Percentiles rank a stretch among this genome's conserved stretches.
Conservation (phyloP, 208 protist species). For the Trypanosoma scelopori region DNA sequence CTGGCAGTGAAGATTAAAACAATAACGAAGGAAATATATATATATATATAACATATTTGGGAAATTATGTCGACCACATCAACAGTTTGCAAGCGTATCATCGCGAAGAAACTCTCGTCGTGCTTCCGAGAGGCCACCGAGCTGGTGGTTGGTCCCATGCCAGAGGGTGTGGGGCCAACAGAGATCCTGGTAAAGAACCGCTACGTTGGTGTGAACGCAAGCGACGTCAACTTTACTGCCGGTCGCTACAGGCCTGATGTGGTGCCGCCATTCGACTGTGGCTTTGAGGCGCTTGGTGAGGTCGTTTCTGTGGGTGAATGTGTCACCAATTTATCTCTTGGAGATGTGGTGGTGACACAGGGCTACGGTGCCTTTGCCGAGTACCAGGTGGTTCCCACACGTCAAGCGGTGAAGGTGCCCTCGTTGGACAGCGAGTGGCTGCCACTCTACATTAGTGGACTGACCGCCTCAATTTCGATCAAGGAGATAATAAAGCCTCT, state of each 20-base stretch:
- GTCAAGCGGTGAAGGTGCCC: conserved; percentile 37
- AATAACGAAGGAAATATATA: background rate
- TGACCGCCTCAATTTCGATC: conserved; percentile 87
- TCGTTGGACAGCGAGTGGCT: conserved; percentile 50
- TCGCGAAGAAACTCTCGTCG: conserved; percentile 61
- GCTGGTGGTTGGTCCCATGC: conserved; percentile 39
- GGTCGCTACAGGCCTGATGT: conserved; percentile 79
- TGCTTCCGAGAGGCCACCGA: conserved; percentile 62
- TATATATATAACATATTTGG: background rate
- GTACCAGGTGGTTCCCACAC: conserved; percentile 41
- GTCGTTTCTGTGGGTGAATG: conserved; percentile 54
- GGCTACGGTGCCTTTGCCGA: conserved; percentile 79
- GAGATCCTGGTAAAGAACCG: conserved; percentile 75
- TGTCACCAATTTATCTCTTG: conserved; percentile 44
- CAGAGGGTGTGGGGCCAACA: conserved; percentile 46
- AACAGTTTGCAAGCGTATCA: conserved; percentile 46
- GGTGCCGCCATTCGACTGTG: conserved; percentile 78
- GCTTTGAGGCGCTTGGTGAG: conserved; percentile 84
- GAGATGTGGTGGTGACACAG: conserved; percentile 70
- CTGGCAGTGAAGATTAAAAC: background rate
- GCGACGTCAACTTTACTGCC: conserved; percentile 88
- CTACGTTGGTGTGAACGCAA: conserved; percentile 88
- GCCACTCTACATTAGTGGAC: conserved; percentile 80
- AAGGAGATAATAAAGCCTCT: conserved; percentile 64
- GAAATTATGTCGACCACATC: background rate